Percentiles rank a stretch among this genome's conserved stretches.
phyloP scores from a whole-genome alignment of 1,284 basidiomycete species.

The Violaceomyces palustris region DNA sequence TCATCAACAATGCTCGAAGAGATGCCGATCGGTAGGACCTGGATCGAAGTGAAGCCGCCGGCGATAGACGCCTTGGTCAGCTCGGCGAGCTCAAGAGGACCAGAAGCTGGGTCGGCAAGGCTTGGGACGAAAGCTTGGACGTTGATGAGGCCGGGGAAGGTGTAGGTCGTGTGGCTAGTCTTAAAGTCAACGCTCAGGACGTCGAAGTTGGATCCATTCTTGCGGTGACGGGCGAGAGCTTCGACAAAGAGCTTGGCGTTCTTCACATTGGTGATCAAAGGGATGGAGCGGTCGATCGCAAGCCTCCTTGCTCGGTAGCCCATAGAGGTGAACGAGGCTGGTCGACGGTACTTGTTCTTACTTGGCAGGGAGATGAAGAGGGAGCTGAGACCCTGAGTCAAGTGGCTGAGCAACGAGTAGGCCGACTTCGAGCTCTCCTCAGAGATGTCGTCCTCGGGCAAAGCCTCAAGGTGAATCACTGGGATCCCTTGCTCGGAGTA shows the following conservation, averaged over 20 bases:
- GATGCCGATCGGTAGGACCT: constrained; percentile 34
- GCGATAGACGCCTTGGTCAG: constrained; percentile 41
- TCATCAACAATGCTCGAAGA: constrained; percentile 27
- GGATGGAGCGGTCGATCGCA: constrained; percentile 98
- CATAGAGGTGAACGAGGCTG: constrained; percentile 93
- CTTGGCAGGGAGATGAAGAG: constrained; percentile 99
- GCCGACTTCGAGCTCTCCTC: constrained; percentile 46
- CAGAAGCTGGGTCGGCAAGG: constrained; percentile 57
- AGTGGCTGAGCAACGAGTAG: constrained; percentile 50
- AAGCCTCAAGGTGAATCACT: constrained; percentile 50
- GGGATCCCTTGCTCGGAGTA: constrained; percentile 51
- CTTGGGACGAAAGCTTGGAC: constrained; percentile 82
- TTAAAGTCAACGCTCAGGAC: constrained; percentile 90
- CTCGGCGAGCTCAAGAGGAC: constrained; percentile 62
- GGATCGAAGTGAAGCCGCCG: constrained; percentile 47
- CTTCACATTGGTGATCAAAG: constrained; percentile 97
- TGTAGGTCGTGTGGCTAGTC: constrained; percentile 79
- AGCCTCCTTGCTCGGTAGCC: constrained; percentile 94
- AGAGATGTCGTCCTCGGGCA: constrained; percentile 49
- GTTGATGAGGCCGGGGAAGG: constrained; percentile 87
- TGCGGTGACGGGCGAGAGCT: constrained; percentile 67
- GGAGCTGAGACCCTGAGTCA: constrained; percentile 50
- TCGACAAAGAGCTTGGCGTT: constrained; percentile 95
- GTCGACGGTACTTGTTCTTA: constrained; percentile 94
- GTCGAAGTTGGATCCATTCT: constrained; percentile 70